These are phyloP conservation scores for Talaromyces pinophilus DNA, from an alignment of 2,329 filamentous ascomycete genomes.

Conservation along the genomic window DNA sequence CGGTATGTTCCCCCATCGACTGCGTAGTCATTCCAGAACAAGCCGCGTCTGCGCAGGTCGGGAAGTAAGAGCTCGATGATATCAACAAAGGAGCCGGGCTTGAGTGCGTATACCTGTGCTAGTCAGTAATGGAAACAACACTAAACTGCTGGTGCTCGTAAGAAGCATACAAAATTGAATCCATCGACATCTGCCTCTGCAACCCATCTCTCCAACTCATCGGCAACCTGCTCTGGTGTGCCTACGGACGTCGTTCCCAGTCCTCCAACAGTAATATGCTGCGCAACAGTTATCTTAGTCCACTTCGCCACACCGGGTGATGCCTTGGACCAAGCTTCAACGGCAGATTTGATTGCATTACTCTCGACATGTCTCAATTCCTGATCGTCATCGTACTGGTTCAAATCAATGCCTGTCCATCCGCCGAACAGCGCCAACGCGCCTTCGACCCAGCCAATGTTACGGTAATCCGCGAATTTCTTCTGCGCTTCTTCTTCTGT, in stretches of 20 bases:
- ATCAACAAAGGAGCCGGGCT: constrained; percentile 68
- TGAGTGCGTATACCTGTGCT: constrained; percentile 62
- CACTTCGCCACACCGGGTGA: constrained; percentile 65
- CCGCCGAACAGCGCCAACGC: constrained; percentile 71
- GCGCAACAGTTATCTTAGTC: constrained; percentile 70
- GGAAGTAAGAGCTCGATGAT: constrained; percentile 66
- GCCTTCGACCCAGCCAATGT: constrained; percentile 65
- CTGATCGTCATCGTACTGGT: constrained; percentile 62
- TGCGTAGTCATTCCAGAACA: constrained; percentile 44
- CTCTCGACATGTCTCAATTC: constrained; percentile 63
- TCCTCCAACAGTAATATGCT: constrained; percentile 68
- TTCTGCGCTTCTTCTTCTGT: constrained; percentile 67
- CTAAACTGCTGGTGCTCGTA: no score
- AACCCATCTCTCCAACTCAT: constrained; percentile 68
- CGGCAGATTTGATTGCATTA: constrained; percentile 60
- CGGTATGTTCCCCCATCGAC: constrained; percentile 42
- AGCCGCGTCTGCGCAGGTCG: constrained; percentile 60
- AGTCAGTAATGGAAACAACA: constrained; percentile 21
- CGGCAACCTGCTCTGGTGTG: constrained; percentile 64
- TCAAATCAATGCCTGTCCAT: constrained; percentile 70
- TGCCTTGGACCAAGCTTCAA: constrained; percentile 55
- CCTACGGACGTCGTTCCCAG: constrained; percentile 66
- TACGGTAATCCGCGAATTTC: constrained; percentile 63
- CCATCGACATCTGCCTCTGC: constrained; percentile 70
- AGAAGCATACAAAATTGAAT: constrained; percentile 66